Percentiles rank a stretch among this genome's conserved stretches.
Conservation (phyloP, 2,329 filamentous ascomycete species). For the Furcasterigmium sp. region DNA sequence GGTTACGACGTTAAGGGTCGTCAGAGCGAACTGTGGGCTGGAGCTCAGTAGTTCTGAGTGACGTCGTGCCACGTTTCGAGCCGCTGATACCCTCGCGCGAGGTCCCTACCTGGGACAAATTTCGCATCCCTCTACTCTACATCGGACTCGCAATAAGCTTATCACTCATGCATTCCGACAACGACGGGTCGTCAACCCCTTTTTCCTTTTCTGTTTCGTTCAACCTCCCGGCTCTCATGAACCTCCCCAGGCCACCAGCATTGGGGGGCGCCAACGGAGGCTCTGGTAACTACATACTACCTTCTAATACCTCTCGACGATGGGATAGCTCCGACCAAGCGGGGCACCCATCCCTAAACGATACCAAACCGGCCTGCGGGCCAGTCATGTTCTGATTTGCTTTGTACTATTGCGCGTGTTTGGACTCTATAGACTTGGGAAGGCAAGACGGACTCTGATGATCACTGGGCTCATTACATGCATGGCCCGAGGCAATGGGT, state of each 20-base stretch:
- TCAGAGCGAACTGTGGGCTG: conserved; percentile 48
- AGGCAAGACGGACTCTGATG: conserved; percentile 3
- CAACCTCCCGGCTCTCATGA: neutral
- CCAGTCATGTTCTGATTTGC: conserved; percentile 2
- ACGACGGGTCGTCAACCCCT: too few relatives aligned
- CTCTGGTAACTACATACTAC: conserved; percentile 13
- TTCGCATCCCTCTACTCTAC: too few relatives aligned
- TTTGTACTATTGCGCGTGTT: conserved; percentile 2
- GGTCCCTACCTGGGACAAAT: too few relatives aligned
- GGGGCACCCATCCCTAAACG: neutral
- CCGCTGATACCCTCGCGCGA: too few relatives aligned
- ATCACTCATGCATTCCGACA: too few relatives aligned
- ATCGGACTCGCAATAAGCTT: too few relatives aligned
- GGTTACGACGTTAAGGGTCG: conserved; percentile 59
- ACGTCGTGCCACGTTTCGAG: too few relatives aligned
- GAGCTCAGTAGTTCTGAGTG: conserved; percentile 31
- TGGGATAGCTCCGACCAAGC: too few relatives aligned
- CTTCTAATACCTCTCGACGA: conserved; percentile 11
- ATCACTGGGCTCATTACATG: conserved; percentile 3
- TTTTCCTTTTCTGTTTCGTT: neutral
- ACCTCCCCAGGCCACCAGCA: neutral
- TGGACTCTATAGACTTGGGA: conserved; percentile 3
- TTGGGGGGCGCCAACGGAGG: neutral
- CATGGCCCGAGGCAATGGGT: conserved; percentile 2
- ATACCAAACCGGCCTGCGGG: neutral